phyloP scores from a whole-genome alignment of 1,284 basidiomycete species.

The Pascua sp. region DNA sequence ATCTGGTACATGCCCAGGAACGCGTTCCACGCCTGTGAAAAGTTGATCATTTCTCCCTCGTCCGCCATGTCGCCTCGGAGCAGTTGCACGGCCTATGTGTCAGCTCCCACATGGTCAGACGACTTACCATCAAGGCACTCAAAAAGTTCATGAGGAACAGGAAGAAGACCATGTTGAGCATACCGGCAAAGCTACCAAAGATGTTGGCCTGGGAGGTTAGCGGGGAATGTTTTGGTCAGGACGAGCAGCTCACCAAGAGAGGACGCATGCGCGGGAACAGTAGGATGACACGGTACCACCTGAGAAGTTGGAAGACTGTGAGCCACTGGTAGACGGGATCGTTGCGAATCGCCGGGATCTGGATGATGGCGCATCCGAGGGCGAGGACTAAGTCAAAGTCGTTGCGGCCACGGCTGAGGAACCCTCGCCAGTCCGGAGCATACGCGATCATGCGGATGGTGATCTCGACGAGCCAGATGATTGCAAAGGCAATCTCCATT shows the following conservation, averaged over 20 bases:
- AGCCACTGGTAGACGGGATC: constrained; percentile 81
- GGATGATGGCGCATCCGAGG: constrained; percentile 72
- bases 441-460: constrained; percentile 67
- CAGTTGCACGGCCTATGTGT: constrained; percentile 47
- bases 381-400: constrained; percentile 79
- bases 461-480: constrained; percentile 88
- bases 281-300: constrained; percentile 92
- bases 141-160: constrained; percentile 85
- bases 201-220: constrained; percentile 63
- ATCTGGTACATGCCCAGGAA: constrained; percentile 86
- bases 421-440: constrained; percentile 77
- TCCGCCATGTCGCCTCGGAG: constrained; percentile 64
- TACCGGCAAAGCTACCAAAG: constrained; percentile 87
- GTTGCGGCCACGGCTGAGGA: constrained; percentile 67
- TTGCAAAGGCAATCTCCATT: constrained; percentile 74
- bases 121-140: constrained; percentile 73
- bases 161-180: constrained; percentile 92
- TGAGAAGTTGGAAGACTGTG: constrained; percentile 78
- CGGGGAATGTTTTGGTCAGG: neutral
- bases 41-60: constrained; percentile 61
- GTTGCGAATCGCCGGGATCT: constrained; percentile 72
- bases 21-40: constrained; percentile 82
- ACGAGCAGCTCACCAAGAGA: constrained; percentile 23
- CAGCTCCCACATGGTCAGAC: constrained; percentile 12
- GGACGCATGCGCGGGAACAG: constrained; percentile 43